Conservation (phyloP, 2,329 filamentous ascomycete species). For the Botrytis paeoniae region DNA sequence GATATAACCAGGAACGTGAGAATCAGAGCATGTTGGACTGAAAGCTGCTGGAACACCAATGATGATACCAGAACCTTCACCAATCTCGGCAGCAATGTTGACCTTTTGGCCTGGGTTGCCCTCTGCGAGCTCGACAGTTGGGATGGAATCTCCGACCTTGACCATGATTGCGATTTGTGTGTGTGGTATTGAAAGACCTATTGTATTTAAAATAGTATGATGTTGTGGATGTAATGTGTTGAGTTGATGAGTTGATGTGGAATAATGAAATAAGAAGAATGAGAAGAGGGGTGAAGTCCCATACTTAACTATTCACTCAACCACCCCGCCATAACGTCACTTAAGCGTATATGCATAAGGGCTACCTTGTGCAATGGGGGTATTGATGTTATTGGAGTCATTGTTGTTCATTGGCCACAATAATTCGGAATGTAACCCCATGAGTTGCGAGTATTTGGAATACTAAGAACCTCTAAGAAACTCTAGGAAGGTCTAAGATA, state of each 20-base stretch:
- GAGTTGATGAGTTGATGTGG: neutral
- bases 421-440: neutral
- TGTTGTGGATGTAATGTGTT: neutral
- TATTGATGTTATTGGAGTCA: neutral
- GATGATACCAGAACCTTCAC: slow-evolving; percentile 70
- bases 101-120: slow-evolving; percentile 85
- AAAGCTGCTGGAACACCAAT: slow-evolving; percentile 83
- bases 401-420: neutral
- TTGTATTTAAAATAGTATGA: neutral
- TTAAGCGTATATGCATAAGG: neutral
- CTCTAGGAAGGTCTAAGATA: slow-evolving; percentile 5
- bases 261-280: neutral
- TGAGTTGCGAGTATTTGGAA: slow-evolving; percentile 1
- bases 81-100: slow-evolving; percentile 72
- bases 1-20: slow-evolving; percentile 84
- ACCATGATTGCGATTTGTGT: slow-evolving; percentile 42
- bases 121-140: slow-evolving; percentile 74
- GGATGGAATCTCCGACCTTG: slow-evolving; percentile 75
- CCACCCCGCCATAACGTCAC: slow-evolving; percentile 5
- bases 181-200: neutral
- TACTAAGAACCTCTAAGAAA: slow-evolving; percentile 5
- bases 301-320: neutral
- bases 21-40: slow-evolving; percentile 62
- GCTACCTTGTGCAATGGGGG: neutral
- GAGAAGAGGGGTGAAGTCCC: neutral